phyloP scores from a whole-genome alignment of 371 early-diverging fungal species.

The Smittium culicis region DNA sequence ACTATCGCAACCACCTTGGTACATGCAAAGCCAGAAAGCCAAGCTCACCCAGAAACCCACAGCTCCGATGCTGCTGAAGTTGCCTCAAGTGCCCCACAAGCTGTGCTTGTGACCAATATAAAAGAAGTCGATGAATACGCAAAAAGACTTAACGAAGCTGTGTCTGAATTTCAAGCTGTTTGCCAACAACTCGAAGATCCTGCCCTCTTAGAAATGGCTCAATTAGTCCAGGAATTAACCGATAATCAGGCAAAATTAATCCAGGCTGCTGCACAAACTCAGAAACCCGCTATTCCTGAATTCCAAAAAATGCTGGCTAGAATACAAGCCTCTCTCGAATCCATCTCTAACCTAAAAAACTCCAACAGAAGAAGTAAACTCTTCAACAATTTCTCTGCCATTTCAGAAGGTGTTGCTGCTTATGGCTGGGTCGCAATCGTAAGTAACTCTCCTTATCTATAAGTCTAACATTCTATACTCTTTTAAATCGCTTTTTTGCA shows the following conservation, averaged over 20 bases:
- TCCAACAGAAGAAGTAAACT: slow-evolving; percentile 50
- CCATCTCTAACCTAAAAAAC: slow-evolving; percentile 53
- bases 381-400: slow-evolving; percentile 66
- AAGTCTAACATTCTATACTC: too few species aligned
- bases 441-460: too few species aligned
- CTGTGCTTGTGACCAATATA: background rate
- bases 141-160: background rate
- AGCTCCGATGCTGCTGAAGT: background rate
- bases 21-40: background rate
- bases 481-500: too few species aligned
- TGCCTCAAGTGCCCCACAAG: background rate
- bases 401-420: slow-evolving; percentile 79
- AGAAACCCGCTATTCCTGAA: slow-evolving; percentile 56
- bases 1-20: background rate
- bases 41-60: background rate
- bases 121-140: background rate
- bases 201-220: slow-evolving; percentile 24
- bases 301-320: slow-evolving; percentile 46
- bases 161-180: slow-evolving; percentile 3
- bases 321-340: slow-evolving; percentile 50
- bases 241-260: slow-evolving; percentile 53
- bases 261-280: slow-evolving; percentile 47
- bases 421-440: slow-evolving; percentile 79
- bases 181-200: slow-evolving; percentile 18
- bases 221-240: slow-evolving; percentile 13